Conservation (phyloP, 257 asterid species). For the Nicotiana otophora region DNA sequence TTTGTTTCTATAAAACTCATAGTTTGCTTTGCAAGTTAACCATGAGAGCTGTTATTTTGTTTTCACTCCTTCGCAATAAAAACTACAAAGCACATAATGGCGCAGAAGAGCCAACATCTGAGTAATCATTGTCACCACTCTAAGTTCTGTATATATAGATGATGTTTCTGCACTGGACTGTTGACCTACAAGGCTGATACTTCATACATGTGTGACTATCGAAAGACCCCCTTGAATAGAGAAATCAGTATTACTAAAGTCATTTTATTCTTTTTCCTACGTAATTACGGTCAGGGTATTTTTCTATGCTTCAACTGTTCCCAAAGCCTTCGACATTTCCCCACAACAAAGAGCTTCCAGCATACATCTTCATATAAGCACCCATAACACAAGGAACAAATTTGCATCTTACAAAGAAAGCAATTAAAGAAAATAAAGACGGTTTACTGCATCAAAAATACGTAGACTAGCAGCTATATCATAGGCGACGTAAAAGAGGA, state of each 20-base stretch:
- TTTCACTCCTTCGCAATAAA: neutral
- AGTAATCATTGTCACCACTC: constrained; percentile 2
- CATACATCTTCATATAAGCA: neutral
- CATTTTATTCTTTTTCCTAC: neutral
- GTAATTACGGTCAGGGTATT: neutral
- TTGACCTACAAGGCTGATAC: neutral
- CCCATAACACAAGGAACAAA: neutral
- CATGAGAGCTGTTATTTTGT: neutral
- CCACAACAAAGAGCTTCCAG: neutral
- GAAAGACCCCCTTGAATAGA: neutral
- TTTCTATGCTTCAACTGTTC: neutral
- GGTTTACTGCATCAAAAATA: neutral
- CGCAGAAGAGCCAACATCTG: neutral
- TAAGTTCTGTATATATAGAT: neutral
- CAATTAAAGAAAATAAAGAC: neutral
- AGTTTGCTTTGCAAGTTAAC: neutral
- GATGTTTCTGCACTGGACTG: neutral
- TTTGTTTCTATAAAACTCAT: neutral
- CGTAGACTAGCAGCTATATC: neutral
- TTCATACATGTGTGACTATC: neutral
- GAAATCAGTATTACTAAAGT: neutral
- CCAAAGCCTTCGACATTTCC: neutral
- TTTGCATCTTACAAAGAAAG: neutral
- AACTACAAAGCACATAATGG: neutral
- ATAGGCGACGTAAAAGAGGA: neutral